Evolutionary conservation across 495 filamentous ascomycete genomes (phyloP), one percentile per base, ranked within the genome.

Genomic region (Xylaria curta): DNA sequence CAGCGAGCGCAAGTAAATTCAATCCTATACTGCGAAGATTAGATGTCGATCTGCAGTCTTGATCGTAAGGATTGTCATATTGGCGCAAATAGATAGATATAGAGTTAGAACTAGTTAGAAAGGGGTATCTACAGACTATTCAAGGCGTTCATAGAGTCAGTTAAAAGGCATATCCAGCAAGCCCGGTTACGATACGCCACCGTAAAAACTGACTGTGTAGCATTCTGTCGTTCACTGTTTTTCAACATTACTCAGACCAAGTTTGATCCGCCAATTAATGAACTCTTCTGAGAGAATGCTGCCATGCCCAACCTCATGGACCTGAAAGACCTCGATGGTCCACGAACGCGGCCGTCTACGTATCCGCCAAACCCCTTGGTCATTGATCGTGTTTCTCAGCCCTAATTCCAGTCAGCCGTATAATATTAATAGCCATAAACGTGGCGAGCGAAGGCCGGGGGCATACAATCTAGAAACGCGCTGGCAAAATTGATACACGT

Each of bases 401-500:
- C 87, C 91, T 92, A 19, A 7, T 54, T 68, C 12, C 24, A 19
- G 71, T 78, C 46, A 79, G 72, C 10, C 4, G 47, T 13, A 6
- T 21, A 72, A 68, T 28, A 8, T 56, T 17, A 17, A 26, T 33
- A 69, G 4, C 31, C 1, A 28, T 6, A 49, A 10, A 56, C 19
- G 58, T 24, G 19, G 1, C 3, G 49, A 9, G 33, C 26, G n/a
- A 8, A n/a, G 6, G 15, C 12, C 12, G 40, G 5, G 67, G 24
- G 70, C 86, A 76, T 76, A 93, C 92, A 96, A 15, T 91, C 89
- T 24, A 99, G 80, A 74, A 98, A 94, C 0, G 78, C 83, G 6
- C 85, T 88, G 6, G 94, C 87, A 81, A 97, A 97, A 71, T 96
- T 96, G 80, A 98, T 95, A 75, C 95, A 97, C 28, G 90, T 83